Percentiles rank a stretch among this genome's conserved stretches.
Evolutionary conservation across 2,329 filamentous ascomycete genomes (phyloP).

Genomic region (Alternaria brassicae): DNA sequence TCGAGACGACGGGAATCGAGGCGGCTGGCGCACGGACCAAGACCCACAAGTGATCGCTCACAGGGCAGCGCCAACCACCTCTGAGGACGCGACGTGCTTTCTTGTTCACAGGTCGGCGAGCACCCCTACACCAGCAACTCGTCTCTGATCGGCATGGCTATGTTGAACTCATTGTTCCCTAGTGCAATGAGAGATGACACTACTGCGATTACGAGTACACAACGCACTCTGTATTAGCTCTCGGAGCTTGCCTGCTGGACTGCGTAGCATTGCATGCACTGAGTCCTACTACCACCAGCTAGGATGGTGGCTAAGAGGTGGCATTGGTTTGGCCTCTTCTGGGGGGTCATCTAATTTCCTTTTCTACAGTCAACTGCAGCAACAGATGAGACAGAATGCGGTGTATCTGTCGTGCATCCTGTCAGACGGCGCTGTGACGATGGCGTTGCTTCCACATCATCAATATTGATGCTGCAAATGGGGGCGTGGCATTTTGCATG

Average conservation of each 20-base stretch:
- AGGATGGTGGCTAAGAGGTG: not conserved
- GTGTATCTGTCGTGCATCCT: not conserved
- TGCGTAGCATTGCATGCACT: not conserved
- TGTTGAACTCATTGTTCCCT: not conserved
- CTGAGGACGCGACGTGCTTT: slow-evolving; percentile 7
- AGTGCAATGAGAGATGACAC: not conserved
- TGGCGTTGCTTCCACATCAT: not conserved
- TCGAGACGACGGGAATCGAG: not conserved
- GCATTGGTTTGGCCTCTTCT: not conserved
- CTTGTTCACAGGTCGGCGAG: slow-evolving; percentile 5
- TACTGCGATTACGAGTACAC: not conserved
- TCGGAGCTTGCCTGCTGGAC: not conserved
- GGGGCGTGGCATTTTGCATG: not conserved
- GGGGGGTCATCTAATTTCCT: not conserved
- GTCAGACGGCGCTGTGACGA: not conserved
- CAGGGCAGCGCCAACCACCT: not conserved
- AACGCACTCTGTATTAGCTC: not conserved
- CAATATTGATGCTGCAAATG: not conserved
- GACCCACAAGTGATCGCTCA: not conserved
- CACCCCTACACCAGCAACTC: slow-evolving; percentile 2
- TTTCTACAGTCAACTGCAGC: not conserved
- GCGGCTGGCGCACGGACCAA: not conserved
- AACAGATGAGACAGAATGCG: not conserved
- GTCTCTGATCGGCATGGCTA: slow-evolving; percentile 1
- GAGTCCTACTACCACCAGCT: not conserved